Conservation (phyloP, 1,284 basidiomycete genomes). For the Ustilago crameri region DNA sequence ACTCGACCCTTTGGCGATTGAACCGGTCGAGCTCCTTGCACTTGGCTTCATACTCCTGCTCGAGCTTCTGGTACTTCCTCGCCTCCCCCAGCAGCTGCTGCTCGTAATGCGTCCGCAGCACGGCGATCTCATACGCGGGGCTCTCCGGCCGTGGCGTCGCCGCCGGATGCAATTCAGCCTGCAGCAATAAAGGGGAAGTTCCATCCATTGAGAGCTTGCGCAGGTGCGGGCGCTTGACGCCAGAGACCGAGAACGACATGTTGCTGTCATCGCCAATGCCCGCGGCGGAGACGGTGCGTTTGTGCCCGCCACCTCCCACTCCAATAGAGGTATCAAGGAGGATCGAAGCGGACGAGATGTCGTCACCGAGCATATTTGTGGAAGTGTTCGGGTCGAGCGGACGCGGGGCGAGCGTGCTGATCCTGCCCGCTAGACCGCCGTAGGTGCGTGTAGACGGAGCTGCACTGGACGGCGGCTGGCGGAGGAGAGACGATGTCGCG, state of each 20-base stretch:
- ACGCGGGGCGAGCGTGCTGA: slow-evolving; percentile 33
- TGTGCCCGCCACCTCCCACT: slow-evolving; percentile 15
- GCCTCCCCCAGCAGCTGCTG: slow-evolving; percentile 51
- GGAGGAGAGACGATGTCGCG: slow-evolving; percentile 12
- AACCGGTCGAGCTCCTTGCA: slow-evolving; percentile 59
- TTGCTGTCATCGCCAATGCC: slow-evolving; percentile 30
- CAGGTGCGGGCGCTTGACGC: slow-evolving; percentile 29
- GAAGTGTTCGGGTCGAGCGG: slow-evolving; percentile 31
- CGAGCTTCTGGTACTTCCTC: slow-evolving; percentile 56
- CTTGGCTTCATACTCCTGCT: slow-evolving; percentile 50
- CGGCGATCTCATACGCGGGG: slow-evolving; percentile 49
- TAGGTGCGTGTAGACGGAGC: slow-evolving; percentile 36
- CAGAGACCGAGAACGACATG: slow-evolving; percentile 19
- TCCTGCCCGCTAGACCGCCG: slow-evolving; percentile 26
- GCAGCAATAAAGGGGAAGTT: slow-evolving; percentile 35
- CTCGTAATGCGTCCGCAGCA: slow-evolving; percentile 56
- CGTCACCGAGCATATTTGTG: slow-evolving; percentile 28
- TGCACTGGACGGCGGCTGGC: slow-evolving; percentile 25
- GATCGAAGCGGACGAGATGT: slow-evolving; percentile 22
- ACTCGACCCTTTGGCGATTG: slow-evolving; percentile 57
- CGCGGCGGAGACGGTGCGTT: slow-evolving; percentile 34
- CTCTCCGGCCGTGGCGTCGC: slow-evolving; percentile 32
- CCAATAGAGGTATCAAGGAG: slow-evolving; percentile 35
- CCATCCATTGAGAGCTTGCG: slow-evolving; percentile 43
- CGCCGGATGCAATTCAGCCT: slow-evolving; percentile 28